A percentile compares a stretch with the other conserved stretches of the same genome.
Evolutionary conservation across 2,329 filamentous ascomycete genomes (phyloP).

Genomic region (Tolypocladium album): DNA sequence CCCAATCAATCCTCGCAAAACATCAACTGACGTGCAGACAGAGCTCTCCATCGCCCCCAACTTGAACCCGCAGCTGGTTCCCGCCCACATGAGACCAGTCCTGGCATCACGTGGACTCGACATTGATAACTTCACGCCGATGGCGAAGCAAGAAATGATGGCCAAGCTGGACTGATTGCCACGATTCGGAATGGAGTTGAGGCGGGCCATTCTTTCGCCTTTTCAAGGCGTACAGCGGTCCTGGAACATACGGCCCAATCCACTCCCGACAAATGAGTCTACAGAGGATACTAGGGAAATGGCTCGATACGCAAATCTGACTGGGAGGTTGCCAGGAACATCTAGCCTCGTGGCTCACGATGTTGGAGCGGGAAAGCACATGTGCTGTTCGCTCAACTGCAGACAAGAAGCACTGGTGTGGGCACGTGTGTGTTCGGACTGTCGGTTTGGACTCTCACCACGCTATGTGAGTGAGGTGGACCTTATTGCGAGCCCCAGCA

Average conservation of each 20-base stretch:
- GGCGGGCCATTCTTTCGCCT: slow-evolving; percentile 19
- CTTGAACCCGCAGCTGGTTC: slow-evolving; percentile 81
- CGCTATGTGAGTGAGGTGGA: slow-evolving; percentile 14
- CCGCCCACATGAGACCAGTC: slow-evolving; percentile 64
- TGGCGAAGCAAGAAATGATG: slow-evolving; percentile 94
- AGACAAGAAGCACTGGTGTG: slow-evolving; percentile 16
- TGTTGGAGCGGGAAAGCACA: slow-evolving; percentile 4
- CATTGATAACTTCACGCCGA: slow-evolving; percentile 84
- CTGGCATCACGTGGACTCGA: slow-evolving; percentile 74
- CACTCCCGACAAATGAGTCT: slow-evolving; percentile 18
- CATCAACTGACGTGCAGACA: slow-evolving; percentile 25
- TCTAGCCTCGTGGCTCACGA: slow-evolving; percentile 15
- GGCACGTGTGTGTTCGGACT: slow-evolving; percentile 13
- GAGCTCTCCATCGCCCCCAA: slow-evolving; percentile 92
- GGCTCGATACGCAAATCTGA: slow-evolving; percentile 16
- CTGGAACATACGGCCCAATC: slow-evolving; percentile 16
- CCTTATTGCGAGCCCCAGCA: slow-evolving; percentile 14
- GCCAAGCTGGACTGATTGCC: slow-evolving; percentile 79
- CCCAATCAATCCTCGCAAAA: neutral
- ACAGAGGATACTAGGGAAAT: slow-evolving; percentile 16
- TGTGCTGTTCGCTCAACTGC: slow-evolving; percentile 4
- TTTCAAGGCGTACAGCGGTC: slow-evolving; percentile 17
- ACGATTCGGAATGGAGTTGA: slow-evolving; percentile 15
- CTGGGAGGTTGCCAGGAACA: slow-evolving; percentile 15
- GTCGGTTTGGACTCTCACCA: slow-evolving; percentile 17